Evolutionary conservation across 2,329 filamentous ascomycete genomes (phyloP), one percentile per base, ranked within the genome.

Genomic region (Fusarium dimerum): DNA sequence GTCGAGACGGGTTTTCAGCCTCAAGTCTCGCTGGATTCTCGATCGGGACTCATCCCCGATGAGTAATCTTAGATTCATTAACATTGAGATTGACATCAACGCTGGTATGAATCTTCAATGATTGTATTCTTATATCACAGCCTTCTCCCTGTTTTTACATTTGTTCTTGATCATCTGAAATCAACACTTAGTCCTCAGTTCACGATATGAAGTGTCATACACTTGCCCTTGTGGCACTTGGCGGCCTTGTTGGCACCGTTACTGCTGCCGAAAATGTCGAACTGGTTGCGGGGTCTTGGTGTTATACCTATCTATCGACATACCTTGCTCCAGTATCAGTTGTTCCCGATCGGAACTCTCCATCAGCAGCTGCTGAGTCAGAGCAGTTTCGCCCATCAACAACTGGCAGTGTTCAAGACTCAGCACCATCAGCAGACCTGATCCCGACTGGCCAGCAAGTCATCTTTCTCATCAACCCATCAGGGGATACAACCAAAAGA

Each of bases 271-370:
- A 48, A 11, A 40, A 42, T 11, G 46, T 30, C 6, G 39, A 42
- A 15, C 17, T 26, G 5, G 13, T 42, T 16, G 40, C 46, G 15
- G 39, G 29, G 46, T 48, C 46, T 8, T 42, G 38, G 39, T 48
- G 46, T 26, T 32, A 41, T 30, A 48, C 46, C 13, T 48, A 48
- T 30, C 16, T 48, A 15, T 48, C 46, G 39, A 48, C 46, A 7
- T 48, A 48, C 39, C 38, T 48, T 26, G 39, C 38, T 6, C 46
- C 46, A 13, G 30, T 48, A 8, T 16, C 42, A 13, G 34, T n/a
- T 15, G 40, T 17, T 26, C n/a, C 17, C 10, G 36, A 16, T 39
- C 36, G 12, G 36, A 39, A 39, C n/a, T 39, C 36, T 4, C 17
- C 17, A 43, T n/a, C 40, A 10, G 40, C 29, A 18, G 18, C 26